Percentiles rank a stretch among this genome's conserved stretches.
These are phyloP conservation scores for Cyclocybe cylindracea DNA, from an alignment of 768 basidiomycete species.

Conservation along the genomic window DNA sequence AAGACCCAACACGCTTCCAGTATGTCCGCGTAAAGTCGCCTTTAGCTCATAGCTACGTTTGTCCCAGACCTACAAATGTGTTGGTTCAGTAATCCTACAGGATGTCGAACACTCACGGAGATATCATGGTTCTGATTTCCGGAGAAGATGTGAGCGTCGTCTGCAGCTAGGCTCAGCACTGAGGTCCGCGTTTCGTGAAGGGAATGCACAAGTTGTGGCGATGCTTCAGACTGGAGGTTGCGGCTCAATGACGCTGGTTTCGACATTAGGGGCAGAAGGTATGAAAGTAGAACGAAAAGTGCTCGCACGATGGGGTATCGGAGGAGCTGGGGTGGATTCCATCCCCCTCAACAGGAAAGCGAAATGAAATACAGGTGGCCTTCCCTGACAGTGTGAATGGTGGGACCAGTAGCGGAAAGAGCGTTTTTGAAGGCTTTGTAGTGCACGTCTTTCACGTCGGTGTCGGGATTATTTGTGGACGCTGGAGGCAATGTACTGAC, in stretches of 20 bases:
- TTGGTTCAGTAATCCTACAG: neutral
- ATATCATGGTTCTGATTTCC: constrained; percentile 82
- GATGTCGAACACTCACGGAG: constrained; percentile 45
- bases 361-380: constrained; percentile 3
- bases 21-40: constrained; percentile 75
- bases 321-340: constrained; percentile 11
- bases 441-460: no score
- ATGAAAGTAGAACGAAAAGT: neutral
- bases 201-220: constrained; percentile 63
- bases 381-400: constrained; percentile 11
- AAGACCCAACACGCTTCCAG: constrained; percentile 80
- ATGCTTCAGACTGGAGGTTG: constrained; percentile 42
- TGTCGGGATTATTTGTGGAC: neutral
- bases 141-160: constrained; percentile 73
- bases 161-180: constrained; percentile 75
- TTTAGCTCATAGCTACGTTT: constrained; percentile 68
- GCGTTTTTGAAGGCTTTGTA: neutral
- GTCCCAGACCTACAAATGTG: constrained; percentile 75
- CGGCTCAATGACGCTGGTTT: constrained; percentile 60
- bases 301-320: constrained; percentile 18
- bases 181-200: constrained; percentile 71
- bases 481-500: neutral
- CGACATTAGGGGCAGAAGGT: constrained; percentile 11
- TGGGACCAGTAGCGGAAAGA: neutral
- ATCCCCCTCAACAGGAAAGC: constrained; percentile 6